Evolutionary conservation across 163 green algal species (phyloP).

Genomic region (Scenedesmus sp.): DNA sequence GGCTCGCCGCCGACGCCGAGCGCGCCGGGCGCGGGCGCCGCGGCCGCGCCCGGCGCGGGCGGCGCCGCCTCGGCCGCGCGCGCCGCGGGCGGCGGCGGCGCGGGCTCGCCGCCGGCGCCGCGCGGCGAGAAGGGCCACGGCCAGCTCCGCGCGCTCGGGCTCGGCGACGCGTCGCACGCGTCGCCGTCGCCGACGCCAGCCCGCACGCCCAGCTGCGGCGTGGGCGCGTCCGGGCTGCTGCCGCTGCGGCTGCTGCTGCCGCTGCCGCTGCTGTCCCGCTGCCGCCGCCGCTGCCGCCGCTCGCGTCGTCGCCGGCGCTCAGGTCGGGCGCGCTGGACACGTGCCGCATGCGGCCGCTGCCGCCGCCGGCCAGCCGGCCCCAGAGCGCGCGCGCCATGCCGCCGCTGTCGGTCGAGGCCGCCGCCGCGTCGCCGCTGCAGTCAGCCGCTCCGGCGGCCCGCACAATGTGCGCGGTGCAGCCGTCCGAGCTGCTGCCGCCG

Average conservation of each 20-base stretch:
- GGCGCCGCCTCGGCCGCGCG: neutral
- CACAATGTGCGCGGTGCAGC: neutral
- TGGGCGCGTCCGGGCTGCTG: neutral
- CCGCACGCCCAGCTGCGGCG: too few relatives aligned
- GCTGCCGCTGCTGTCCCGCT: neutral
- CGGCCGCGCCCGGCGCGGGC: too few relatives aligned
- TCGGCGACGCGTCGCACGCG: neutral
- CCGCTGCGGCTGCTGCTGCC: constrained; percentile 11
- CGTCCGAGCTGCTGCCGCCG: neutral
- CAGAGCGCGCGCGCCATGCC: too few relatives aligned
- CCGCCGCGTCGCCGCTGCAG: neutral
- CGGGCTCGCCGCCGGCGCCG: neutral
- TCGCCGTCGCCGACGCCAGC: too few relatives aligned
- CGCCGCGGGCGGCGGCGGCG: too few relatives aligned
- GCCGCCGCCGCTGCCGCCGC: neutral
- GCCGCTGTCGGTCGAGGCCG: too few relatives aligned
- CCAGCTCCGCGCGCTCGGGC: neutral
- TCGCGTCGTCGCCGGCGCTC: neutral
- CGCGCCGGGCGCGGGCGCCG: too few relatives aligned
- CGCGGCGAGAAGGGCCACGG: neutral
- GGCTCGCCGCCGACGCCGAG: constrained; percentile 51
- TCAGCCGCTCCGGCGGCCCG: neutral
- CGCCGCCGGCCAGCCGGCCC: neutral
- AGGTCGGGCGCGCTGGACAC: constrained; percentile 12
- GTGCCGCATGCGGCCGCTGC: constrained; percentile 15